A percentile compares a stretch with the other conserved stretches of the same genome.
Conservation (phyloP, 148 eudicot genomes). For the Rhododendron simsii region DNA sequence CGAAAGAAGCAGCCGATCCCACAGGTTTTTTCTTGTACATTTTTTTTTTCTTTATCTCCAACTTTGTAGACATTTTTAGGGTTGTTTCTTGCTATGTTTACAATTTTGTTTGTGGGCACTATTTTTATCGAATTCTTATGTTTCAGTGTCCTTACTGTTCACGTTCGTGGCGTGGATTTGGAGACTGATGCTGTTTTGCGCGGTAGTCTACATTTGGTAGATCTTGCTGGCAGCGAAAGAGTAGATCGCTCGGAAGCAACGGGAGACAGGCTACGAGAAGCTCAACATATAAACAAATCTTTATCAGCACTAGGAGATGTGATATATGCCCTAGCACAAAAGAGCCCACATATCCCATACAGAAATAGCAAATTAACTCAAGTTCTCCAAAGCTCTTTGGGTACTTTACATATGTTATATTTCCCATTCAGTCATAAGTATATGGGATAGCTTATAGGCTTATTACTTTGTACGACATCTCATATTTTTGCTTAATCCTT, state of each 20-base stretch:
- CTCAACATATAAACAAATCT: constrained; percentile 95
- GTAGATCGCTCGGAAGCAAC: constrained; percentile 94
- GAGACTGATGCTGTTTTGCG: constrained; percentile 72
- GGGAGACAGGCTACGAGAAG: constrained; percentile 89
- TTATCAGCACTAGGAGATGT: constrained; percentile 96
- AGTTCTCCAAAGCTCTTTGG: constrained; percentile 93
- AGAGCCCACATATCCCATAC: constrained; percentile 84
- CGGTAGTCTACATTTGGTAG: constrained; percentile 96
- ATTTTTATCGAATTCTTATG: constrained; percentile 9
- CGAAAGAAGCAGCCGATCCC: constrained; percentile 98
- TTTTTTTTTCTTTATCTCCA: constrained; percentile 4
- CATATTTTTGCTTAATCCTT: not conserved
- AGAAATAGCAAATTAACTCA: constrained; percentile 97
- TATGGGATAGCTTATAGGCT: not conserved
- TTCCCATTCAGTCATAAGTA: not conserved
- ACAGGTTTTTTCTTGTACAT: constrained; percentile 48
- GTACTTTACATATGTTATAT: constrained; percentile 23
- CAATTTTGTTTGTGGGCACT: not conserved
- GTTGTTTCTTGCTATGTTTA: not conserved
- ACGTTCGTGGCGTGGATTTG: constrained; percentile 83
- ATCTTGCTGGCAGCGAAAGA: constrained; percentile 98
- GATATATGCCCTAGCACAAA: constrained; percentile 83
- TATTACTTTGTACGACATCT: not conserved
- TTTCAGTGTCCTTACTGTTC: constrained; percentile 88
- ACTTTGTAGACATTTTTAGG: not conserved